Base-by-base conservation (phyloP, 2,329 filamentous ascomycete genomes). In the Penicillium sp. region DNA sequence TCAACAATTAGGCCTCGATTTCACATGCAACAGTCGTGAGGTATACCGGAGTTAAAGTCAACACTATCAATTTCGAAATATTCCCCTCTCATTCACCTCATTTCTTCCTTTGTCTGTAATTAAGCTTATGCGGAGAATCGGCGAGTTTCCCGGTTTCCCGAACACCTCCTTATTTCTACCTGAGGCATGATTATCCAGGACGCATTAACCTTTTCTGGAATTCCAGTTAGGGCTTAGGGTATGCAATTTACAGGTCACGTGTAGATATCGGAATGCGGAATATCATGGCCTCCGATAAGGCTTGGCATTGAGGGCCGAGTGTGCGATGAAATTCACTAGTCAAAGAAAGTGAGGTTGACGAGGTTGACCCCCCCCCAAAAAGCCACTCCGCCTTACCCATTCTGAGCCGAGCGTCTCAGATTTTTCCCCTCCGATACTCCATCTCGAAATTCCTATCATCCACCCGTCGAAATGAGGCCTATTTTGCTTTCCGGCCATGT, bases 401-500 rank as follows among this genome's bases (percentile, higher is more conserved):
- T 59, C 64, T 58, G 59, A 64, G 64, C 61, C 58, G 62, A 61
- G 61, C 55, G 56, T 44, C 58, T 55, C 50, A 42, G 37, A 50
- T 40, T 60, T 53, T 45, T 54, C 50, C 44, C 46, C 38, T 46
- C 48, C 48, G 48, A 50, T 42, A 50, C 47, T 53, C 48, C 36
- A 55, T 60, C 53, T 50, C 50, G 51, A 62, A 62, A 52, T 40
- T 57, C 46, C 59, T 58, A 58, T 60, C 57, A 56, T 16, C 60
- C 62, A 57, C 42, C 46, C 53, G 55, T 76, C 80, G 91, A 78
- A 61, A 99, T 99, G 94, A 91, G 94, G 82, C 94, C 94, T 73
- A 95, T 97, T 78, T 83, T 99, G 69, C 85, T 99, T 71, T 88
- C 91, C 76, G 94, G 94, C 78, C 94, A 99, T 86, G 87, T 88